Evolutionary conservation across 129 eudicot genomes (phyloP).

Genomic region (Chrysanthemum makinoi): DNA sequence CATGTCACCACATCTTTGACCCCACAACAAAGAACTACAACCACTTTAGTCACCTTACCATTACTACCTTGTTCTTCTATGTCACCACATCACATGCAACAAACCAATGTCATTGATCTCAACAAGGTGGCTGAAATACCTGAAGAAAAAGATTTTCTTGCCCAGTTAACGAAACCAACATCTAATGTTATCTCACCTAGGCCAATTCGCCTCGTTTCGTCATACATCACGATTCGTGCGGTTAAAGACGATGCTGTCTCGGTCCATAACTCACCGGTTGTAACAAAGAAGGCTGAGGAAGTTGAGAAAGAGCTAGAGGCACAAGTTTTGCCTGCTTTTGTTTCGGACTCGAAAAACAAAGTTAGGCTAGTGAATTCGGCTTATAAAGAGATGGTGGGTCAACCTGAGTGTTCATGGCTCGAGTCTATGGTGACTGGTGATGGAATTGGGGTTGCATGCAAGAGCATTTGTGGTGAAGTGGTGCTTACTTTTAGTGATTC

Average conservation of each 20-base stretch:
- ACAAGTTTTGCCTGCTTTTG: constrained; percentile 52
- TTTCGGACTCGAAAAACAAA: constrained; percentile 67
- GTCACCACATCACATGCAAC: constrained; percentile 22
- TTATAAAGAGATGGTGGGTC: constrained; percentile 81
- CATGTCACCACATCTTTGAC: constrained; percentile 17
- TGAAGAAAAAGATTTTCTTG: constrained; percentile 54
- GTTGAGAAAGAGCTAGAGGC: constrained; percentile 63
- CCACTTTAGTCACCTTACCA: constrained; percentile 47
- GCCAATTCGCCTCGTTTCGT: constrained; percentile 55
- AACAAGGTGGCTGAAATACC: constrained; percentile 47
- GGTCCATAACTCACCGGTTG: background rate
- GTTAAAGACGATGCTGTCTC: constrained; percentile 23
- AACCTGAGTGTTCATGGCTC: constrained; percentile 80
- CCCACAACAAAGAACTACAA: constrained; percentile 21
- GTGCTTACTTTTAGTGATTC: constrained; percentile 34
- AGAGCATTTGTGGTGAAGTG: constrained; percentile 86
- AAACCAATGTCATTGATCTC: constrained; percentile 37
- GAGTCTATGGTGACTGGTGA: constrained; percentile 36
- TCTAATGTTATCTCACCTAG: constrained; percentile 51
- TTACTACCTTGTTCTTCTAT: constrained; percentile 36
- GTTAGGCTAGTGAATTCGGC: constrained; percentile 77
- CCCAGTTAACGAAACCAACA: constrained; percentile 38
- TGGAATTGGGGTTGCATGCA: constrained; percentile 40
- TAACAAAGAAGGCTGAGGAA: constrained; percentile 31
- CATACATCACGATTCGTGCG: constrained; percentile 42